phyloP scores from a whole-genome alignment of 768 basidiomycete genomes.

The Tulasnella sp. region DNA sequence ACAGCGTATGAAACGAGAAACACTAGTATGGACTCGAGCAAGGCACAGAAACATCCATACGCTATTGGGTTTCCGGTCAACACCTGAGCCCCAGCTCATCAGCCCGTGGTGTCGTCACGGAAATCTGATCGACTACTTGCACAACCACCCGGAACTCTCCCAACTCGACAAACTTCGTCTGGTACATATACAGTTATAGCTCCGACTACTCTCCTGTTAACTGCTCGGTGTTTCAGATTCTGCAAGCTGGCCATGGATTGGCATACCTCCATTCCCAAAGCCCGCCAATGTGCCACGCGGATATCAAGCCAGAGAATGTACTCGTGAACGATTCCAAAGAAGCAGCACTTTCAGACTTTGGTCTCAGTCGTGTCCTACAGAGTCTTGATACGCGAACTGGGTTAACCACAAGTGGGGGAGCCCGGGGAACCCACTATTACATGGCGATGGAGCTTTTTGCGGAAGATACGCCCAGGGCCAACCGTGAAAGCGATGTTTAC shows the following conservation, averaged over 20 bases:
- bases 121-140: conserved; percentile 6
- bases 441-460: conserved; percentile 5
- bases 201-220: not conserved
- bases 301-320: conserved; percentile 20
- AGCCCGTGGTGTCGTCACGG: conserved; percentile 10
- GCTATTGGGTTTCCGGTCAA: not conserved
- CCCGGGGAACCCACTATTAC: conserved; percentile 2
- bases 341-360: conserved; percentile 11
- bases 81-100: not conserved
- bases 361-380: not conserved
- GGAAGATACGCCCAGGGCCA: not conserved
- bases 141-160: not conserved
- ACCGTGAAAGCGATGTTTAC: not conserved
- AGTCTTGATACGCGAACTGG: not conserved
- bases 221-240: conserved; percentile 1
- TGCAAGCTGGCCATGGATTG: conserved; percentile 19
- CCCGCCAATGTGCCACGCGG: conserved; percentile 23
- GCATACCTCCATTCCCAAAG: conserved; percentile 20
- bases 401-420: not conserved
- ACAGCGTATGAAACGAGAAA: not conserved
- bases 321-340: not conserved
- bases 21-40: not conserved
- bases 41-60: not conserved
- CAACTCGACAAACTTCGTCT: not conserved
- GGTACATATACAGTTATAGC: not conserved